Evolutionary conservation across 805 yeast species (phyloP).

Genomic region (Barnettozyma wickerhamii): DNA sequence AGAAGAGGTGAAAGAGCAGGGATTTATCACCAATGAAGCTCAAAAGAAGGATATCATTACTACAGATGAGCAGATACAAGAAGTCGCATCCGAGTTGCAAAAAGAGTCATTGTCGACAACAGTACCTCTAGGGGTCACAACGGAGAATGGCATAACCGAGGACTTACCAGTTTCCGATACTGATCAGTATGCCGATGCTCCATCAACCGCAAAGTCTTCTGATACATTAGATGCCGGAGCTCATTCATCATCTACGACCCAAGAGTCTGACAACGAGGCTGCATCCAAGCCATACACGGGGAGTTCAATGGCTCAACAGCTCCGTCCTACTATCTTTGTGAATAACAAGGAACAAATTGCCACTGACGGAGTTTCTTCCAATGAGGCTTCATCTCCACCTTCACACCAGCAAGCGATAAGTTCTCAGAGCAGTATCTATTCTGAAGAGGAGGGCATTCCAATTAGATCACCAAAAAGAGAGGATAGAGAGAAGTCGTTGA

Average conservation of each 20-base stretch:
- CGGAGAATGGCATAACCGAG: not conserved
- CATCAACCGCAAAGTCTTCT: constrained; percentile 25
- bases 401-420: constrained; percentile 1
- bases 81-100: too few relatives aligned
- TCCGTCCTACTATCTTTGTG: constrained; percentile 36
- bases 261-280: constrained; percentile 14
- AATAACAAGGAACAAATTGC: constrained; percentile 8
- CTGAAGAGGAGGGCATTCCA: constrained; percentile 26
- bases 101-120: not conserved
- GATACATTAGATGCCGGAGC: constrained; percentile 15
- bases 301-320: constrained; percentile 40
- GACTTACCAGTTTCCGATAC: too few relatives aligned
- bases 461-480: constrained; percentile 29
- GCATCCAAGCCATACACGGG: not conserved
- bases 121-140: not conserved
- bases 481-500: constrained; percentile 29
- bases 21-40: constrained; percentile 1
- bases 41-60: not conserved
- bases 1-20: constrained; percentile 9
- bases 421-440: constrained; percentile 11
- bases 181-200: constrained; percentile 18
- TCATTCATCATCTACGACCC: constrained; percentile 21
- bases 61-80: not conserved
- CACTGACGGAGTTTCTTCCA: not conserved
- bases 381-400: not conserved